Evolutionary conservation across 306 rosid genomes (phyloP).

Genomic region (Quercus cerris): DNA sequence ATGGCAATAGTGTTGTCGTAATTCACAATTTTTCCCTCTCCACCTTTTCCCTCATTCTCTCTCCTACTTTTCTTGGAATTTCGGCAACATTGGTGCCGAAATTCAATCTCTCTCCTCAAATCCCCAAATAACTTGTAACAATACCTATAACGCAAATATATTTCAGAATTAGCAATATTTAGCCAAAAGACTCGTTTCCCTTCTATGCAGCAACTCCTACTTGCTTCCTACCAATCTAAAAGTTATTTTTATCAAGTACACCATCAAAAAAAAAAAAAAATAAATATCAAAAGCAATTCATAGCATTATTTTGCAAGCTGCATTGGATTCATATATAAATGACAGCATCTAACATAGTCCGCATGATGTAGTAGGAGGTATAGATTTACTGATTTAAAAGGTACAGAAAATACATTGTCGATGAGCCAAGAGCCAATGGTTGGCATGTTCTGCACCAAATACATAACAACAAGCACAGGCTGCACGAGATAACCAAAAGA

Average conservation of each 20-base stretch:
- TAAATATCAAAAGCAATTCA: neutral
- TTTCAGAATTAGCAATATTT: no score
- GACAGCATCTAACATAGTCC: no score
- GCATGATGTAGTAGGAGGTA: no score
- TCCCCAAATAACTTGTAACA: no score
- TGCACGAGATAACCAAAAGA: neutral
- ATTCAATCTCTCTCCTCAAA: no score
- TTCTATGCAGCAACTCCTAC: constrained; percentile 79
- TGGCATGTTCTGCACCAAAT: constrained; percentile 55
- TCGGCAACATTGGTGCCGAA: no score
- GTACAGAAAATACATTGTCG: constrained; percentile 38
- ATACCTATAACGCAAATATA: no score
- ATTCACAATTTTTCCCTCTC: no score
- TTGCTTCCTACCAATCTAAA: constrained; percentile 71
- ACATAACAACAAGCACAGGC: constrained; percentile 46
- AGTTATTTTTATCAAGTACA: constrained; percentile 6
- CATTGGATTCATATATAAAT: neutral
- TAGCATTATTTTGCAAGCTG: neutral
- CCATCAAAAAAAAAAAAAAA: neutral
- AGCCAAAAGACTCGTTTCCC: constrained; percentile 28
- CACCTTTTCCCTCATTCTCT: no score
- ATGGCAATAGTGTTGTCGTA: no score
- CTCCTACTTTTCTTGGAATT: no score
- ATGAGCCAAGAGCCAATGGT: constrained; percentile 55
- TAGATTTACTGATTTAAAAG: neutral